These are phyloP conservation scores for Liriodendron chinense DNA, from an alignment of 164 flowering plant species.

Conservation along the genomic window DNA sequence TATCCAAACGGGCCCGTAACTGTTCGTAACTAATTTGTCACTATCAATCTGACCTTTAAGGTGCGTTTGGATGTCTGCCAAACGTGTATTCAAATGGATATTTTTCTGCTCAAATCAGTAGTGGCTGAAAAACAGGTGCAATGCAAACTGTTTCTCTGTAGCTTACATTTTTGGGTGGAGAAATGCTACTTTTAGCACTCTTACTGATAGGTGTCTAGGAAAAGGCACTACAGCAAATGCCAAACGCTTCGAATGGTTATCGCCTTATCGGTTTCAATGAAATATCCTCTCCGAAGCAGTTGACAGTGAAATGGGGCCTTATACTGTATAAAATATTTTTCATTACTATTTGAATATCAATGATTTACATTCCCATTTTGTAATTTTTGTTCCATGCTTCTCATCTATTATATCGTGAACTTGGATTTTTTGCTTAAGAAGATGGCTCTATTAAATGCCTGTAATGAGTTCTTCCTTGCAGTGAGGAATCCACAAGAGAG, in stretches of 20 bases:
- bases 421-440: not conserved
- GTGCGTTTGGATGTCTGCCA: no score
- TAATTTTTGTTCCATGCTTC: not conserved
- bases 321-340: not conserved
- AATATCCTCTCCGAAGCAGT: not conserved
- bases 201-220: not conserved
- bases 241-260: not conserved
- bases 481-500: slow-evolving; percentile 58
- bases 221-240: not conserved
- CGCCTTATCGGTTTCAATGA: not conserved
- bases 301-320: not conserved
- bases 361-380: not conserved
- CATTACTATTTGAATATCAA: no score
- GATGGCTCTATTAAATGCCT: not conserved
- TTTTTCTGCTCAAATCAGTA: no score
- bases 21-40: no score
- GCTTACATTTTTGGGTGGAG: not conserved
- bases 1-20: no score
- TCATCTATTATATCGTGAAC: not conserved
- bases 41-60: no score
- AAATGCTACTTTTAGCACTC: not conserved
- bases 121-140: not conserved
- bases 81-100: no score
- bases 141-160: not conserved
- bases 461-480: slow-evolving; percentile 28